Percentiles rank a stretch among this genome's conserved stretches.
These are phyloP conservation scores for Pulveroboletus sp. DNA, from an alignment of 768 basidiomycete genomes.

Conservation along the genomic window DNA sequence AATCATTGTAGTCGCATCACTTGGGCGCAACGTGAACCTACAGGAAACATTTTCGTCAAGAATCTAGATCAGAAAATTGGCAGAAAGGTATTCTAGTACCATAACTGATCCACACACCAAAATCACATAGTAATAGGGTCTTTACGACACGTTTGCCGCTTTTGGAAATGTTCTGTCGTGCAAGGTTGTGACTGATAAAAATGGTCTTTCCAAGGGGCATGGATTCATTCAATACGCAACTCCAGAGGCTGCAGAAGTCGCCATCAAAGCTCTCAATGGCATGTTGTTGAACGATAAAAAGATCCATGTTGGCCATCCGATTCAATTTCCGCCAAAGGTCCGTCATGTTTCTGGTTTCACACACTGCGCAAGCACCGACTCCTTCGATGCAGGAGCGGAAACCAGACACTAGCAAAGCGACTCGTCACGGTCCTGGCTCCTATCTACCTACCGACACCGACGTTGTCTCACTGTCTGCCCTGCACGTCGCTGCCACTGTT, in stretches of 20 bases:
- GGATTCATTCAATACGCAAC: slow-evolving; percentile 99
- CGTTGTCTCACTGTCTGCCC: slow-evolving; percentile 42
- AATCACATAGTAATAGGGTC: slow-evolving; percentile 55
- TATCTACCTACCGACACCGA: slow-evolving; percentile 28
- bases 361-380: not conserved
- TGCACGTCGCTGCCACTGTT: slow-evolving; percentile 40
- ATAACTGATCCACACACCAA: not conserved
- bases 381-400: slow-evolving; percentile 71
- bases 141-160: slow-evolving; percentile 98
- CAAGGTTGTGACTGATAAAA: slow-evolving; percentile 97
- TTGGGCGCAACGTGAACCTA: slow-evolving; percentile 99
- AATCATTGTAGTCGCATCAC: slow-evolving; percentile 80
- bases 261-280: slow-evolving; percentile 98
- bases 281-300: slow-evolving; percentile 99
- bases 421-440: not conserved
- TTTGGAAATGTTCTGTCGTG: slow-evolving; percentile 98
- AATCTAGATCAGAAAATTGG: slow-evolving; percentile 96
- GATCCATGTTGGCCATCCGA: slow-evolving; percentile 95
- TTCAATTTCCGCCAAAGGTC: slow-evolving; percentile 96
- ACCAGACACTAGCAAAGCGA: slow-evolving; percentile 5
- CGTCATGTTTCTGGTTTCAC: slow-evolving; percentile 15
- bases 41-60: slow-evolving; percentile 99
- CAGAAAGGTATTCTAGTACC: slow-evolving; percentile 67
- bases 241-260: slow-evolving; percentile 89
- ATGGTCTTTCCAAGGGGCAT: slow-evolving; percentile 94